These are phyloP conservation scores for Xylaria castorea DNA, from an alignment of 495 filamentous ascomycete species.

Conservation along the genomic window DNA sequence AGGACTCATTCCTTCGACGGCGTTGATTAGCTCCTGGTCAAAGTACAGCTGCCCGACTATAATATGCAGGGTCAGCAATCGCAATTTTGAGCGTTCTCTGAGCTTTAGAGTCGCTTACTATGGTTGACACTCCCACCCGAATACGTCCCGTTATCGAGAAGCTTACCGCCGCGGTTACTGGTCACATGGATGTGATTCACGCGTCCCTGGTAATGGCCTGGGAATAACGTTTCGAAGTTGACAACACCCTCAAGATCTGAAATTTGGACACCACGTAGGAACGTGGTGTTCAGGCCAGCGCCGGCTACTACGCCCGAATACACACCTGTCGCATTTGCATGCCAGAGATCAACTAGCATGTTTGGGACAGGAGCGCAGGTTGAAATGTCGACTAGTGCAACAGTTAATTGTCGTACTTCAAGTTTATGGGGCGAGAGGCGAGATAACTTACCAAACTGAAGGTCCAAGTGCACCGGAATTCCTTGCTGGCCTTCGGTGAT, in stretches of 20 bases:
- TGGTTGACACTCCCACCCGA: conserved; percentile 52
- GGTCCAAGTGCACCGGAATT: conserved; percentile 59
- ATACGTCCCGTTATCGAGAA: conserved; percentile 51
- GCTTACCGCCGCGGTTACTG: conserved; percentile 49
- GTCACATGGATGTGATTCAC: conserved; percentile 48
- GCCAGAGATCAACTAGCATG: conserved; percentile 61
- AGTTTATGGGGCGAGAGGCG: neutral
- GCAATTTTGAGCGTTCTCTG: neutral
- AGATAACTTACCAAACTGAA: conserved; percentile 50
- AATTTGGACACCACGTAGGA: conserved; percentile 57
- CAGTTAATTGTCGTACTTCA: neutral
- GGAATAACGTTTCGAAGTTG: conserved; percentile 59
- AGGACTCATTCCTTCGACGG: conserved; percentile 58
- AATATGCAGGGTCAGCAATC: conserved; percentile 2
- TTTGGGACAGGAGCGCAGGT: conserved; percentile 57
- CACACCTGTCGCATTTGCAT: conserved; percentile 59
- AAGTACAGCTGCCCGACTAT: conserved; percentile 61
- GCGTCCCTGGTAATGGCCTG: conserved; percentile 59
- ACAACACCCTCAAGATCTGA: conserved; percentile 58
- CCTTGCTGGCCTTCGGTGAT: conserved; percentile 56
- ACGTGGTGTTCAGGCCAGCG: conserved; percentile 50
- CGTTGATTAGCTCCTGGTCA: conserved; percentile 55
- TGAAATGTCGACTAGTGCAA: conserved; percentile 47
- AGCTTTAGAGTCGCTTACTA: conserved; percentile 42
- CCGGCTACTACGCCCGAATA: conserved; percentile 54